Percentiles rank a stretch among this genome's conserved stretches.
Conservation (phyloP, 768 basidiomycete species). For the Pisolithus sp. region DNA sequence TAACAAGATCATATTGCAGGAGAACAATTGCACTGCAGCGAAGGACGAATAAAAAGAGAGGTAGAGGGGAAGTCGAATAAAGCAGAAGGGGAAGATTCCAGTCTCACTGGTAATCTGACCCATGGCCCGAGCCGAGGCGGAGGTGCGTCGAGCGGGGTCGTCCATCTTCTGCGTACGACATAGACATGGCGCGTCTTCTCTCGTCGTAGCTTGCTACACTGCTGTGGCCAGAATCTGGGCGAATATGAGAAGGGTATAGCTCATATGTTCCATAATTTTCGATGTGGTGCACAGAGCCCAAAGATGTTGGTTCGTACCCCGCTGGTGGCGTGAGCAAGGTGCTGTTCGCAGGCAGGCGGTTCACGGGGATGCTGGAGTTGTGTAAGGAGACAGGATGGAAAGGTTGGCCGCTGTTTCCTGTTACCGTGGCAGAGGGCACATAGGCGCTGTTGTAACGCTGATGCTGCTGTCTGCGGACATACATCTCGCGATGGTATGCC, state of each 20-base stretch:
- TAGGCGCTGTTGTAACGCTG: not conserved
- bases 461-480: slow-evolving; percentile 3
- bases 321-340: slow-evolving; percentile 68
- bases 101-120: slow-evolving; percentile 6
- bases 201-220: slow-evolving; percentile 18
- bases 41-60: not conserved
- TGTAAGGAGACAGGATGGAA: slow-evolving; percentile 17
- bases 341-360: slow-evolving; percentile 54
- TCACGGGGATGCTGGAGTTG: slow-evolving; percentile 17
- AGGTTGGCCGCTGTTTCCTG: slow-evolving; percentile 4
- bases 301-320: slow-evolving; percentile 44
- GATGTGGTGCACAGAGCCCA: slow-evolving; percentile 13
- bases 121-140: slow-evolving; percentile 5
- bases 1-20: slow-evolving; percentile 6
- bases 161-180: slow-evolving; percentile 4
- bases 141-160: slow-evolving; percentile 17
- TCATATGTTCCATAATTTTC: slow-evolving; percentile 26
- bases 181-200: slow-evolving; percentile 8
- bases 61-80: not conserved
- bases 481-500: slow-evolving; percentile 19
- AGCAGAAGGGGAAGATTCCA: not conserved
- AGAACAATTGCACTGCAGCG: not conserved
- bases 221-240: slow-evolving; percentile 38
- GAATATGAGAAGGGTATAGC: slow-evolving; percentile 33
- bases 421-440: slow-evolving; percentile 5